A percentile compares a stretch with the other conserved stretches of the same genome.
phyloP scores from a whole-genome alignment of 1,284 basidiomycete species.

The Pyrrhoderma noxium region DNA sequence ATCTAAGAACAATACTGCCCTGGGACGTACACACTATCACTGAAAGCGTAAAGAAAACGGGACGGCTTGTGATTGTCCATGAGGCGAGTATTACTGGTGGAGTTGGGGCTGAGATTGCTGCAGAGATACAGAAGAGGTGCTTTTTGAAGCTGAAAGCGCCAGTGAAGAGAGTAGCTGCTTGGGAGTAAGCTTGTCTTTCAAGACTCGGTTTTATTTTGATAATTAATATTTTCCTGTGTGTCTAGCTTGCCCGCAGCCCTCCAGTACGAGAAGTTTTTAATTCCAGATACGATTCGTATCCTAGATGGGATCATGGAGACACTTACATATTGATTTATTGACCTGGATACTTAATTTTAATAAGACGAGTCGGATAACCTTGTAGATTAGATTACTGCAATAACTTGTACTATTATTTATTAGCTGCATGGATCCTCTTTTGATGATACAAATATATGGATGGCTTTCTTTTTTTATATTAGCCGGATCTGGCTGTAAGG shows the following conservation, averaged over 20 bases:
- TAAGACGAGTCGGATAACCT: not conserved
- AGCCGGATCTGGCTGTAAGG: no score
- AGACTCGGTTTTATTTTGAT: slow-evolving; percentile 13
- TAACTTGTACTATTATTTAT: no score
- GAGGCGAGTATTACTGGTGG: slow-evolving; percentile 83
- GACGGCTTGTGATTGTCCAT: slow-evolving; percentile 83
- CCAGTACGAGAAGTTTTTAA: slow-evolving; percentile 85
- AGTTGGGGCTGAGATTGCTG: slow-evolving; percentile 81
- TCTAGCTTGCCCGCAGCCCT: slow-evolving; percentile 71
- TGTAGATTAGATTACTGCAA: no score
- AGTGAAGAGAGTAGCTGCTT: slow-evolving; percentile 78
- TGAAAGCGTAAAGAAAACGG: slow-evolving; percentile 79
- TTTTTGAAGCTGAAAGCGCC: slow-evolving; percentile 86
- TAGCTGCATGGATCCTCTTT: no score
- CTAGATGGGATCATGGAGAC: slow-evolving; percentile 83
- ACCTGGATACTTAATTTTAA: slow-evolving; percentile 15
- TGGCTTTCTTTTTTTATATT: slow-evolving; percentile 15
- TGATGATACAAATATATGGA: not conserved
- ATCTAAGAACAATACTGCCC: slow-evolving; percentile 83
- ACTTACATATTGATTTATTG: slow-evolving; percentile 51
- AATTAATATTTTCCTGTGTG: slow-evolving; percentile 15
- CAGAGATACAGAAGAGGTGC: slow-evolving; percentile 79
- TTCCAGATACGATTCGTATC: slow-evolving; percentile 79
- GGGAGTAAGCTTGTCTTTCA: slow-evolving; percentile 67
- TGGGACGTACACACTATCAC: slow-evolving; percentile 79